Evolutionary conservation across 106 monocot species (phyloP), one percentile per base, ranked within the genome.

Genomic region (Gastrodia elata): DNA sequence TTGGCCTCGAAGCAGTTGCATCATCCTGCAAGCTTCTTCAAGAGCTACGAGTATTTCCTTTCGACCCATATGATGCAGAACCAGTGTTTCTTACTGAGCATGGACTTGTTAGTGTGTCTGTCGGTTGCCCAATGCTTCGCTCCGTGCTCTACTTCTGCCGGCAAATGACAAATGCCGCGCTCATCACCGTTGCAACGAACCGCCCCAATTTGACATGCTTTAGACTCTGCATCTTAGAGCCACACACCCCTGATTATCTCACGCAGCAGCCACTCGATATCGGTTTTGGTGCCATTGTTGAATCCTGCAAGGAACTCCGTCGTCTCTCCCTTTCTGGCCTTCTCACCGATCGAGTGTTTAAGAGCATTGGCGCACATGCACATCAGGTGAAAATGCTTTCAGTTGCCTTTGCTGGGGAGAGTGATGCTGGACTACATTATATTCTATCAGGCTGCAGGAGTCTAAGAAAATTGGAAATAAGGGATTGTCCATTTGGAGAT

Each of bases 41-140:
- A 48, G 91, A 94, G 65, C 75, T 94, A 27, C 91, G 91, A 13
- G 94, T 94, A 37, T 94, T 94, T 73, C 94, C 91, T 25, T 91
- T 86, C 27, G 91, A 91, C 65, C 90, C 88, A 25, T 84, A 83
- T 44, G 91, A 75, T 33, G 81, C 65, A 27, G 83, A 79, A 27
- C 81, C 80, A 15, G 82, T 90, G 0, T 33, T 77, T 32, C 79
- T 91, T 10, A 91, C 92, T 0, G 92, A 92, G 52, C 61, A 43
- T 20, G 92, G 92, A 22, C 82, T 92, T 48, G 80, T 92, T 0
- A 46, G 73, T 32, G 77, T 92, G 24, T 88, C 88, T 24, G 76
- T 82, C 9, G 82, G 83, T 33, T 92, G 92, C 70, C 88, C 84
- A 33, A 80, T 68, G 77, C 86, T 92, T 10, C 65, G 78, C 4